phyloP scores from a whole-genome alignment of 768 basidiomycete species.

The Pluteus cervinus region DNA sequence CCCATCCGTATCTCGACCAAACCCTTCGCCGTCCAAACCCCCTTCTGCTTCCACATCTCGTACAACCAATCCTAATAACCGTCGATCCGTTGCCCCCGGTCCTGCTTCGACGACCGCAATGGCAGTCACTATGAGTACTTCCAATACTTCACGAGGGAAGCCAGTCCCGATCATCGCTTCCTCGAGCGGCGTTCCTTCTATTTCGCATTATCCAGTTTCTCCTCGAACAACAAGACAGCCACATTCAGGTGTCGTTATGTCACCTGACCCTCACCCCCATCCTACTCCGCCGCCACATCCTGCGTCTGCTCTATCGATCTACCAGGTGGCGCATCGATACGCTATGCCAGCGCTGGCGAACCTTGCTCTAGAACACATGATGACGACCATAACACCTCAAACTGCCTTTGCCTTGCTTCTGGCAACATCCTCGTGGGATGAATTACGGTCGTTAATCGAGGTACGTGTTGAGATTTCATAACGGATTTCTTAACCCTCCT shows the following conservation, averaged over 20 bases:
- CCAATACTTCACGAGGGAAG: constrained; percentile 30
- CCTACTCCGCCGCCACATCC: constrained; percentile 57
- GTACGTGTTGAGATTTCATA: constrained; percentile 25
- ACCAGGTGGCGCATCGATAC: constrained; percentile 75
- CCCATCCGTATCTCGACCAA: too few relatives aligned
- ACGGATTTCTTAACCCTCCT: constrained; percentile 7
- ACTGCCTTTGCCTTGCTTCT: constrained; percentile 64
- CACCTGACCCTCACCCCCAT: constrained; percentile 65
- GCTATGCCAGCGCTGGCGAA: constrained; percentile 57
- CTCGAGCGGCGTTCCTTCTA: constrained; percentile 24
- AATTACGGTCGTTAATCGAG: constrained; percentile 54
- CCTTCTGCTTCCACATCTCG: too few relatives aligned
- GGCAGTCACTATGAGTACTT: constrained; percentile 15
- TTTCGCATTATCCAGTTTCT: constrained; percentile 41
- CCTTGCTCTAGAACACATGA: constrained; percentile 68
- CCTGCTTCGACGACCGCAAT: too few relatives aligned
- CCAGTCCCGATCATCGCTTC: constrained; percentile 33
- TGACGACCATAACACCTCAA: constrained; percentile 60
- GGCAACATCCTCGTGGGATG: constrained; percentile 64
- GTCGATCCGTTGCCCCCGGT: too few relatives aligned
- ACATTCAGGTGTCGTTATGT: constrained; percentile 23
- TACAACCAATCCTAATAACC: too few relatives aligned
- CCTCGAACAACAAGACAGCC: constrained; percentile 38
- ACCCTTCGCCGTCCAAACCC: too few relatives aligned
- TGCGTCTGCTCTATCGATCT: constrained; percentile 69